These are phyloP conservation scores for Diversispora eburnea DNA, from an alignment of 192 early-diverging fungal genomes.

Conservation along the genomic window DNA sequence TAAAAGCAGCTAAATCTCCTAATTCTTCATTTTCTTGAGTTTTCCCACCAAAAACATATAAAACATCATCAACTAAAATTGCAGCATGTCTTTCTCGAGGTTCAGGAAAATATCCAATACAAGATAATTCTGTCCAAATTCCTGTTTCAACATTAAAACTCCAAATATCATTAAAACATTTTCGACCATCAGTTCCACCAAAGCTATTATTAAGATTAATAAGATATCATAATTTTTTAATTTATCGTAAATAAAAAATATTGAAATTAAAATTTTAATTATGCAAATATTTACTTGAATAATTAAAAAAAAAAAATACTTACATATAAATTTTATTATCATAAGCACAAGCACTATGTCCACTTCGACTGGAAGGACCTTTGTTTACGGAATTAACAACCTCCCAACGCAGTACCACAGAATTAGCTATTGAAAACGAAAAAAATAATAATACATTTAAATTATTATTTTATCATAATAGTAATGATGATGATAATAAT, in stretches of 20 bases:
- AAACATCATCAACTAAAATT: conserved; percentile 44
- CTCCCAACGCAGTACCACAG: conserved; percentile 10
- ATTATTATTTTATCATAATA: too few relatives aligned
- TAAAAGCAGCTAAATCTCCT: conserved; percentile 51
- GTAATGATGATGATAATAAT: not conserved
- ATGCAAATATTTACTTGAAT: not conserved
- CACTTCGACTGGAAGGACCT: conserved; percentile 16
- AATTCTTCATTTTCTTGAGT: conserved; percentile 40
- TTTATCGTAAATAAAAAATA: too few relatives aligned
- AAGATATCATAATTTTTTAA: too few relatives aligned
- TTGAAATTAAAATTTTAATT: not conserved
- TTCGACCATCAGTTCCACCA: conserved; percentile 48
- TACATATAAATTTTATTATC: conserved; percentile 30
- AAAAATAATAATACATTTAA: not conserved
- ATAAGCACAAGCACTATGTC: conserved; percentile 23
- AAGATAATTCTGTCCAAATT: conserved; percentile 41
- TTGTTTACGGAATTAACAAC: conserved; percentile 19
- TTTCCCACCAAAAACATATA: conserved; percentile 56
- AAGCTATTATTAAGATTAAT: conserved; percentile 39
- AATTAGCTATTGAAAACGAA: not conserved
- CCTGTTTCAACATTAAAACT: conserved; percentile 41
- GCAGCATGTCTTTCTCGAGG: conserved; percentile 41
- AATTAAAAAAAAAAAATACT: not conserved
- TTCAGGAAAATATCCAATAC: conserved; percentile 44
- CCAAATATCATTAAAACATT: conserved; percentile 57